phyloP scores from a whole-genome alignment of 2,329 filamentous ascomycete genomes.

The Penicillium sp. region DNA sequence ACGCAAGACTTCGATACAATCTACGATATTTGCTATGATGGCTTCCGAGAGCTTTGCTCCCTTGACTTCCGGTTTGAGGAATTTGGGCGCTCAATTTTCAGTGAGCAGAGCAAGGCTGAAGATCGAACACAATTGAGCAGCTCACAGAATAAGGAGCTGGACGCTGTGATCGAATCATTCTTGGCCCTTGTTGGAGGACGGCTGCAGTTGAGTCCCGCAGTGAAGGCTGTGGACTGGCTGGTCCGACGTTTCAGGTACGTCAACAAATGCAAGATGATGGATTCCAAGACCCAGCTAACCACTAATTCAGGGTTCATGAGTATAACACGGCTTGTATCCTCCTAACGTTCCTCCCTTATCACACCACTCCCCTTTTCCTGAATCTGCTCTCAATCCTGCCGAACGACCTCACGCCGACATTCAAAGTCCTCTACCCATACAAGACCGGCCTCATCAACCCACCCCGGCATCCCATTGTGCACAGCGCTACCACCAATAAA shows the following conservation, averaged over 20 bases:
- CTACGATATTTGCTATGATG: constrained; percentile 82
- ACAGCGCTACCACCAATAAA: constrained; percentile 77
- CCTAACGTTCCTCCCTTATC: constrained; percentile 89
- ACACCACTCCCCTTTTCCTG: constrained; percentile 80
- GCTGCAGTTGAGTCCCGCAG: constrained; percentile 79
- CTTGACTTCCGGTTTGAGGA: constrained; percentile 76
- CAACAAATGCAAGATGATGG: neutral
- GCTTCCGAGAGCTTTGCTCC: constrained; percentile 86
- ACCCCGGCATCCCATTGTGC: constrained; percentile 78
- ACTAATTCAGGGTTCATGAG: constrained; percentile 72
- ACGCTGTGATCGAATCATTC: constrained; percentile 77
- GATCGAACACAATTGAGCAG: constrained; percentile 83
- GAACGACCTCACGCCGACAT: constrained; percentile 67
- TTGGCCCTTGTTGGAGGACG: constrained; percentile 75
- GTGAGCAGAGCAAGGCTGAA: constrained; percentile 85
- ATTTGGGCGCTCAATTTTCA: constrained; percentile 82
- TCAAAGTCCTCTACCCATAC: constrained; percentile 86
- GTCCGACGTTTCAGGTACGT: constrained; percentile 81
- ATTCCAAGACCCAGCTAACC: constrained; percentile 23
- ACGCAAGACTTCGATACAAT: constrained; percentile 89
- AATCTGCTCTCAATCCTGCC: constrained; percentile 87
- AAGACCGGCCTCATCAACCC: constrained; percentile 73
- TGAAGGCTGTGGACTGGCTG: constrained; percentile 94
- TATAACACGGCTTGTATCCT: constrained; percentile 79
- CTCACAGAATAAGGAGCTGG: constrained; percentile 78